Evolutionary conservation across 225 moss, liverwort and hornwort species (phyloP).

Genomic region (Physcomitrellopsis africana): DNA sequence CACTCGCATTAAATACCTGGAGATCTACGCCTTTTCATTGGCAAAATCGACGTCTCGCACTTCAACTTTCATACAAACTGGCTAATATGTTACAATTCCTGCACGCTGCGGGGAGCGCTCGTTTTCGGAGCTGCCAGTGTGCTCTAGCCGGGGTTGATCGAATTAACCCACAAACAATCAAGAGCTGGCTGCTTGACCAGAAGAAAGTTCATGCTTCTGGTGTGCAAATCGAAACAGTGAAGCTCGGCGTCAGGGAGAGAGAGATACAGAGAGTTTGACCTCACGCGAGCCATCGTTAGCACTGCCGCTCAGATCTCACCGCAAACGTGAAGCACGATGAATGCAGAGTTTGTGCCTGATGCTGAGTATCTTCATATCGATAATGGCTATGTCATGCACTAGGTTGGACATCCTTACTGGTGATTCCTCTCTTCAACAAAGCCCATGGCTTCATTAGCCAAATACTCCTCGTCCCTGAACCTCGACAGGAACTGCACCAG

Average conservation of each 20-base stretch:
- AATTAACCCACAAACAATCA: background rate
- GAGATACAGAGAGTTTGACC: no score
- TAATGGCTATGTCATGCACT: background rate
- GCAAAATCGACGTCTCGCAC: no score
- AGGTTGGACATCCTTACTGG: slow-evolving; percentile 19
- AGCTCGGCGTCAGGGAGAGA: no score
- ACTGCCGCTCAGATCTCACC: background rate
- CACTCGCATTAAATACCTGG: no score
- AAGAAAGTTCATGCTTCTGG: background rate
- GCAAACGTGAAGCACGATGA: background rate
- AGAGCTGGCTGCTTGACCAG: background rate
- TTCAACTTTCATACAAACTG: no score
- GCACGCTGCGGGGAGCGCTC: no score
- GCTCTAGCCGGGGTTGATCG: no score
- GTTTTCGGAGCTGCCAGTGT: no score
- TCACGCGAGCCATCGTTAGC: background rate
- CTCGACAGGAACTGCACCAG: slow-evolving; percentile 76
- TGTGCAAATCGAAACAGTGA: background rate
- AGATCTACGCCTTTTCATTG: no score
- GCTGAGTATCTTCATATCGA: no score
- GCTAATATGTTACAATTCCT: no score
- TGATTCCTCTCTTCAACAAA: slow-evolving; percentile 59
- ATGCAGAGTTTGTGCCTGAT: slow-evolving; percentile 11
- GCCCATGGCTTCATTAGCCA: slow-evolving; percentile 66
- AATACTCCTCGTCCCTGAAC: slow-evolving; percentile 84